Conservation (phyloP, 129 eudicot genomes). For the Helianthus annuus region DNA sequence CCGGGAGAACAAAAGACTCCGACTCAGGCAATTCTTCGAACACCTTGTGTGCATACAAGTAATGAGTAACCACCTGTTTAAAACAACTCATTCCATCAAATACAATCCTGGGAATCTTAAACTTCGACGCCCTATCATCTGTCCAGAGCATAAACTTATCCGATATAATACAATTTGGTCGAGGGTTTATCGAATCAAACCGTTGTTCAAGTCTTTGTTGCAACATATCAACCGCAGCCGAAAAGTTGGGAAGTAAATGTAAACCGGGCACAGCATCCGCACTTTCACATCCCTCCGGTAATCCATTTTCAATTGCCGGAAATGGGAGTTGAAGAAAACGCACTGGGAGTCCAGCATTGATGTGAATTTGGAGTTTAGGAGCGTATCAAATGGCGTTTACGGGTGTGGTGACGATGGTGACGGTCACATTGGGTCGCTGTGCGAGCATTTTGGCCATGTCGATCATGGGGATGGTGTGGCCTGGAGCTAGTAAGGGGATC, state of each 20-base stretch:
- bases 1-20: slow-evolving; percentile 51
- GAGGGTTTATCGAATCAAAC: slow-evolving; percentile 44
- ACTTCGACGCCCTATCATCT: slow-evolving; percentile 35
- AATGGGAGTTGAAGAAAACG: slow-evolving; percentile 36
- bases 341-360: slow-evolving; percentile 37
- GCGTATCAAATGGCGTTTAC: slow-evolving; percentile 32
- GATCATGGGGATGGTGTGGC: slow-evolving; percentile 58
- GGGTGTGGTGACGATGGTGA: slow-evolving; percentile 49
- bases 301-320: slow-evolving; percentile 47
- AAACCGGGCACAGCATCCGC: slow-evolving; percentile 45
- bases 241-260: slow-evolving; percentile 30
- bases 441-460: slow-evolving; percentile 53
- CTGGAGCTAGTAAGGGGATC: slow-evolving; percentile 52
- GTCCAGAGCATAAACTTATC: slow-evolving; percentile 47
- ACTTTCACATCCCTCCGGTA: slow-evolving; percentile 65
- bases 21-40: slow-evolving; percentile 28
- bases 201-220: slow-evolving; percentile 37
- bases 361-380: slow-evolving; percentile 33
- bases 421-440: slow-evolving; percentile 21
- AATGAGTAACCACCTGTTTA: slow-evolving; percentile 40
- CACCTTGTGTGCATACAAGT: slow-evolving; percentile 23
- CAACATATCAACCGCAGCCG: slow-evolving; percentile 35
- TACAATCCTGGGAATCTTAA: slow-evolving; percentile 50
- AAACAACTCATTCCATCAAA: slow-evolving; percentile 66
- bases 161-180: slow-evolving; percentile 45